phyloP scores from a whole-genome alignment of 2,329 filamentous ascomycete species.

The Exophiala lecanii-corni region DNA sequence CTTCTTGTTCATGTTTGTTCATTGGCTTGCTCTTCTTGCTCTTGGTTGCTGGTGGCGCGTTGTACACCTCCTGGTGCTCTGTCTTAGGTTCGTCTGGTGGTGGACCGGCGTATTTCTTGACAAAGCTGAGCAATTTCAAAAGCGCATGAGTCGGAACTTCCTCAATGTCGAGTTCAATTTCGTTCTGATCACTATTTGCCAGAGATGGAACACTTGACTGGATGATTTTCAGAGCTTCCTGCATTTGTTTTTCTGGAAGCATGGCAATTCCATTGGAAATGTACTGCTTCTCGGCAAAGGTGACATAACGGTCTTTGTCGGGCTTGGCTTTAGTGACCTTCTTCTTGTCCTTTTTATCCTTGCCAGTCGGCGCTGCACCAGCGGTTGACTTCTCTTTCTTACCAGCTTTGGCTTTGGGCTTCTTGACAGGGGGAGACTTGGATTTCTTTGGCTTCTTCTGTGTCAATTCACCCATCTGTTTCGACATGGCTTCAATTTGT shows the following conservation, averaged over 20 bases:
- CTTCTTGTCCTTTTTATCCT: constrained; percentile 47
- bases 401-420: constrained; percentile 36
- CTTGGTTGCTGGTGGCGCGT: constrained; percentile 36
- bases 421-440: constrained; percentile 48
- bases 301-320: constrained; percentile 61
- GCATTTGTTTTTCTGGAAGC: constrained; percentile 72
- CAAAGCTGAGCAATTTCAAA: constrained; percentile 42
- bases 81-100: constrained; percentile 41
- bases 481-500: constrained; percentile 69
- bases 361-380: constrained; percentile 18
- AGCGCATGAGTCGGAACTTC: constrained; percentile 46
- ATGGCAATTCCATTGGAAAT: constrained; percentile 82
- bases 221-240: constrained; percentile 81
- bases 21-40: constrained; percentile 50
- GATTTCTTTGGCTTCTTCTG: constrained; percentile 55
- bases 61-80: constrained; percentile 21
- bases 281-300: constrained; percentile 78
- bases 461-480: constrained; percentile 54
- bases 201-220: constrained; percentile 74
- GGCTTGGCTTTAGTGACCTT: constrained; percentile 36
- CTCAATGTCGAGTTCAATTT: constrained; percentile 47
- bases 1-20: constrained; percentile 49
- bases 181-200: constrained; percentile 48
- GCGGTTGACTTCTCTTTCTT: constrained; percentile 45
- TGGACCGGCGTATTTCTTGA: constrained; percentile 44